Base-by-base conservation (phyloP, 75 land plant species). In the Sequoiadendron giganteum region DNA sequence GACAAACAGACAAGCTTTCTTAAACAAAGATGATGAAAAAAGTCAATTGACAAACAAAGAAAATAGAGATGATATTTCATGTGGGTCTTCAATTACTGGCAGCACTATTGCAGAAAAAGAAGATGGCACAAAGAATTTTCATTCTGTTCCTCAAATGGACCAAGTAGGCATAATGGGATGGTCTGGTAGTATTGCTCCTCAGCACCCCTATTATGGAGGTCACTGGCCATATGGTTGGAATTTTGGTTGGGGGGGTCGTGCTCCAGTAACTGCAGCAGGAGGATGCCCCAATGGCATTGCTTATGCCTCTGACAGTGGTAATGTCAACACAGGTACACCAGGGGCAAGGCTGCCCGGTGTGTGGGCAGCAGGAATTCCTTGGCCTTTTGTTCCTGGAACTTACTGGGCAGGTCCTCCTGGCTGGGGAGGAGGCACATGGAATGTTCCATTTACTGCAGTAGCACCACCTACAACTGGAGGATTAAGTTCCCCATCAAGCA, bases 331-430 rank as follows among this genome's bases (percentile, higher is more conserved):
- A 86, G 92, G 88, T 48, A 58, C 90, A 0, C 54, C 90, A 42
- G 75, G 88, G 55, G 7, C 89, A 30, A 84, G 91, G 2, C 73
- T 89, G 7, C 90, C 92, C 82, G 82, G 87, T 4, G 84, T 91
- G 81, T 91, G 87, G 52, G 91, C 93, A 76, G 86, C 95, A 73
- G 86, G 92, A 13, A 83, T 89, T 86, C 93, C 97, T 30, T 90
- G 92, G 87, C 94, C 95, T 52, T 93, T 94, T 68, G 70, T 90
- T 30, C 88, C 89, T 68, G 84, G 93, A 54, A 84, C 93, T 18
- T 94, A 91, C 85, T 93, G 94, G 94, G 90, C 89, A 16, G 86
- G 86, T 83, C 52, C 89, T 85, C 81, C 92, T 7, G 56, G 82
- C 77, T 90, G 94, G 90, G 84, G 86, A 21, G 70, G n/a, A 6